Evolutionary conservation across 768 basidiomycete genomes (phyloP), one percentile per base, ranked within the genome.

Genomic region (Thelephora ganbajun): DNA sequence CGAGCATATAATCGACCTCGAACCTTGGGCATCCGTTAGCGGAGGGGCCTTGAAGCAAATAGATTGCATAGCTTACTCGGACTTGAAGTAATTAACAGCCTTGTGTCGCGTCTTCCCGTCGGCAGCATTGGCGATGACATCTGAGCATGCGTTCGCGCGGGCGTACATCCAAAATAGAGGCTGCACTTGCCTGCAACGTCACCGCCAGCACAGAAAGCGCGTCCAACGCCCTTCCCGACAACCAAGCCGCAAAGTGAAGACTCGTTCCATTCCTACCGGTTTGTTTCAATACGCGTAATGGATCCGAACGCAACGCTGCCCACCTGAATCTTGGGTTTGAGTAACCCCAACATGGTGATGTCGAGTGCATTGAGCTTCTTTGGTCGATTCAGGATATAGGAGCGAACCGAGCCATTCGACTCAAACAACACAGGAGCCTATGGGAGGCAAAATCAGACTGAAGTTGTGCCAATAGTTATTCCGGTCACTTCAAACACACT

Each of bases 191-290:
- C 69, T 50, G 77, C 80, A 49, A 99, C 86, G 63, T 99, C 96
- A 39, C 96, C 96, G 12, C 96, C 96, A 5, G 88, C 83, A 57
- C 92, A 98, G 61, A 97, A 98, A 11, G 83, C 87, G 50, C 79
- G 71, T 3, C 81, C 83, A 11, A 64, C 62, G 19, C 85, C 86
- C 30, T 74, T 73, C 33, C 82, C 84, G 34, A 89, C 72, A 50
- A 96, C 76, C 23, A 82, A 71, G 48, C 75, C 73, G 54, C 79
- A 79, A 6, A 88, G 71, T 44, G 81, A 73, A 23, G 86, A 79
- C 33, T 71, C 64, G 51, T 74, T 71, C 85, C 87, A 90, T 69
- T 79, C 76, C 87, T 90, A 48, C 12, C 11, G 26, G 26, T 30
- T 4, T 30, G 9, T 9, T 9, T 30, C 9, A 30, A 9, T 9